Percentiles rank a stretch among this genome's conserved stretches.
Evolutionary conservation across 2,329 filamentous ascomycete genomes (phyloP).

Genomic region (Chaetothyriales sp.): DNA sequence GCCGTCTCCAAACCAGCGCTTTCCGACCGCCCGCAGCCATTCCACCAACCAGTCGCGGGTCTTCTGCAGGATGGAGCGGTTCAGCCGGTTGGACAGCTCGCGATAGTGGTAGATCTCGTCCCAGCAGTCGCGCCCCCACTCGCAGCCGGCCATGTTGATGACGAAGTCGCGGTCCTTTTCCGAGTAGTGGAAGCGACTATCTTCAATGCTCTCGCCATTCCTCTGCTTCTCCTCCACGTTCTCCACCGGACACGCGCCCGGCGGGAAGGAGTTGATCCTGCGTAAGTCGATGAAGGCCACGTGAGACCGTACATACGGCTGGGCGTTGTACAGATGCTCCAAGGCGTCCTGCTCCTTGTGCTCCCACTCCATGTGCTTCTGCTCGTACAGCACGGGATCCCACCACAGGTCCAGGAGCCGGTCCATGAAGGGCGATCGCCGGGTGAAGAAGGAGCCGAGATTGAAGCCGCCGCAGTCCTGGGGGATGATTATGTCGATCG

Average conservation of each 20-base stretch:
- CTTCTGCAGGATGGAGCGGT: slow-evolving; percentile 68
- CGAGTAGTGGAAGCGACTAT: slow-evolving; percentile 72
- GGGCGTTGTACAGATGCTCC: slow-evolving; percentile 78
- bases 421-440: slow-evolving; percentile 77
- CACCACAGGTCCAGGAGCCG: slow-evolving; percentile 91
- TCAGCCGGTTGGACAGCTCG: slow-evolving; percentile 78
- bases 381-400: slow-evolving; percentile 94
- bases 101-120: slow-evolving; percentile 94
- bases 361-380: slow-evolving; percentile 98
- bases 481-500: slow-evolving; percentile 74
- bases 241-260: slow-evolving; percentile 58
- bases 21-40: background rate
- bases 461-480: slow-evolving; percentile 97
- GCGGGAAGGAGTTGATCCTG: slow-evolving; percentile 86
- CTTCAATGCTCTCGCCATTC: slow-evolving; percentile 31
- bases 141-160: slow-evolving; percentile 97
- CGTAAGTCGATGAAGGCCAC: slow-evolving; percentile 83
- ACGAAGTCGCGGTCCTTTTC: slow-evolving; percentile 78
- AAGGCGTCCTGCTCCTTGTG: slow-evolving; percentile 97
- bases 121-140: slow-evolving; percentile 96
- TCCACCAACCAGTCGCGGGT: slow-evolving; percentile 22
- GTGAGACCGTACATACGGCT: slow-evolving; percentile 84
- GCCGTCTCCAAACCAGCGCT: background rate
- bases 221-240: slow-evolving; percentile 1
- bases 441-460: slow-evolving; percentile 85